Percentiles rank a stretch among this genome's conserved stretches.
Conservation (phyloP, 192 early-diverging fungal genomes). For the Coemansia sp. region DNA sequence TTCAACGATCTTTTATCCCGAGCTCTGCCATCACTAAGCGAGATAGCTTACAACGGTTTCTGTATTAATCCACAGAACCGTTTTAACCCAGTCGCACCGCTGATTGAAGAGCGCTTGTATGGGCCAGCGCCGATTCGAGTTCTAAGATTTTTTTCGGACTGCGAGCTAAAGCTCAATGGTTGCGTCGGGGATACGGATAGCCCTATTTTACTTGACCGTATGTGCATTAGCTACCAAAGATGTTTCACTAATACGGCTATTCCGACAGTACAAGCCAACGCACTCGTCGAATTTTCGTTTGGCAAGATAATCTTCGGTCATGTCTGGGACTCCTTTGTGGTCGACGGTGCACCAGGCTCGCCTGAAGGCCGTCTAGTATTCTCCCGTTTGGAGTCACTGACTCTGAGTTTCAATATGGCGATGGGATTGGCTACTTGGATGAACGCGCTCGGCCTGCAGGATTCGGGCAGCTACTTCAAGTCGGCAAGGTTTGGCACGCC, state of each 20-base stretch:
- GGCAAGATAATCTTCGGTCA: too few species aligned
- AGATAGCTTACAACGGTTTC: too few species aligned
- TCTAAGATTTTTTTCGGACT: not conserved
- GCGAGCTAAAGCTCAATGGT: not conserved
- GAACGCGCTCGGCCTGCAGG: too few species aligned
- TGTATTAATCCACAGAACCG: too few species aligned
- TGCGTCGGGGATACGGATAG: too few species aligned
- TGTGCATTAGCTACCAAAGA: not conserved
- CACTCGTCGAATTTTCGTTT: not conserved
- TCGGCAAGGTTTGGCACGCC: not conserved
- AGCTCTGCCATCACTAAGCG: not conserved
- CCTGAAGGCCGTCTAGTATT: not conserved
- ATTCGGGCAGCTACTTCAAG: not conserved
- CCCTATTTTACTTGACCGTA: not conserved
- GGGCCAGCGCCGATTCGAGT: not conserved
- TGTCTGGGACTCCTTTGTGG: not conserved
- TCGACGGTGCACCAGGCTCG: not conserved
- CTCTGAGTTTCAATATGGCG: not conserved
- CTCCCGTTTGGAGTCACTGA: not conserved
- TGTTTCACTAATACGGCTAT: not conserved
- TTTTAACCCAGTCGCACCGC: not conserved
- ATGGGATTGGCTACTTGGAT: too few species aligned
- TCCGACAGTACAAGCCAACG: not conserved
- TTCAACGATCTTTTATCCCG: not conserved
- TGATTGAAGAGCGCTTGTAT: not conserved